Base-by-base conservation (phyloP, 2,329 filamentous ascomycete species). In the Eutypa lata region DNA sequence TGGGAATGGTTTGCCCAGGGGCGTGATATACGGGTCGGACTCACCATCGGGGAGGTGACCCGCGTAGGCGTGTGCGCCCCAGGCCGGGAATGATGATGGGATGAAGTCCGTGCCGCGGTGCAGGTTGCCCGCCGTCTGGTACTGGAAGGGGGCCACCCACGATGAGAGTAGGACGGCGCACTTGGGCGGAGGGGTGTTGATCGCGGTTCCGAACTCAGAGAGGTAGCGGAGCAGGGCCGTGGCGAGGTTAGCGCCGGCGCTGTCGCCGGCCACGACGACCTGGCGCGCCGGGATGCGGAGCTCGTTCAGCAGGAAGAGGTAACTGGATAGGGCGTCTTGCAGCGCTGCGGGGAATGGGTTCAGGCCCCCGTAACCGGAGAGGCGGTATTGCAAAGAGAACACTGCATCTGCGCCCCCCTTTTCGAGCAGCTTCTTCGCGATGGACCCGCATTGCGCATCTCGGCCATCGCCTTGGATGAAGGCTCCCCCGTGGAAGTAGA, bases 401-500 rank as follows among this genome's bases (percentile, higher is more conserved):
- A 79, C 61, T 50, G 72, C 68, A 3, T 69, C 70, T 13, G 64
- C 68, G 13, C 64, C 65, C 1, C 68, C 67, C 52, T 74, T 62
- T 33, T 69, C 63, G 22, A 74, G 56, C 0, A 77, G 53, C 1
- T 63, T 70, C 47, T 65, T 61, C 3, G 68, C 66, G 1, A 60
- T 51, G 53, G 66, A 69, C 1, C 71, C 69, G 55, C 53, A 5
- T 64, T 68, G 19, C 74, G 59, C 8, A 74, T 75, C 53, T 76
- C 71, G 44, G 73, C 75, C 18, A 72, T 61, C 47, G 13, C 31
- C 47, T 16, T 48, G 47, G 1, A 78, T 71, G 57, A 71, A 80
- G 1, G 73, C 76, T 40, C 77, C 77, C 45, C 77, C 76, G 58
- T 80, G 77, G 50, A 78, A 66, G 53, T 79, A 77, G 6, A 79